Base-by-base conservation (phyloP, 371 early-diverging fungal genomes). In the Phascolomyces articulosus region DNA sequence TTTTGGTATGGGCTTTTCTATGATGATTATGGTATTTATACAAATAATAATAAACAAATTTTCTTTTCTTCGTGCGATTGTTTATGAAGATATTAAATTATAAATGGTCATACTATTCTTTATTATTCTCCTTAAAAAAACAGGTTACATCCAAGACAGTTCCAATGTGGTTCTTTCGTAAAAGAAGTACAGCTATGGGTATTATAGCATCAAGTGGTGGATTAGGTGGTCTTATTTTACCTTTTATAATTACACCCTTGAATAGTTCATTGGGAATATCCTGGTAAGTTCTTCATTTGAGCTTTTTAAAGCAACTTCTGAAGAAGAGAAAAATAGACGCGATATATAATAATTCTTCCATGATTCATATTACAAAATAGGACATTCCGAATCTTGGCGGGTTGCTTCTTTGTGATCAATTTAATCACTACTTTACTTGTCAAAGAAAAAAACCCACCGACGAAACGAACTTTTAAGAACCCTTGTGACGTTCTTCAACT, bases 181-280 rank as follows among this genome's bases (percentile, higher is more conserved):
- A 78, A 40, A 83, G 92, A 23, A 90, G 90, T 0, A 64, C 94
- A 55, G 94, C 92, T 11, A 83, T 89, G 16, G 96, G 94, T 10
- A 72, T 94, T 2, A 86, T 90, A 38, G 86, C 88, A 34, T 79
- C 90, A 62, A 93, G 94, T 3, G 83, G 87, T 13, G 95, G 95
- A 8, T 67, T 93, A 24, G 95, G 93, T 28, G 93, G 93, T 0
- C 78, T 93, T 2, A 78, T 87, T 23, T 71, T 93, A 67, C 83
- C 90, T 0, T 89, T 90, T 21, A 67, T 93, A 4, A 78, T 90
- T 62, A 86, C 83, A 28, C 56, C 63, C 23, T 65, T 92, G 9
- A 82, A 91, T 49, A 70, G 72, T 26, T 70, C 63, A 6, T 63
- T 89, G 7, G 92, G 90, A 0, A 69, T 78, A 29, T 73, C 76